Evolutionary conservation across 2,329 filamentous ascomycete species (phyloP).

Genomic region (Cercospora janseana): DNA sequence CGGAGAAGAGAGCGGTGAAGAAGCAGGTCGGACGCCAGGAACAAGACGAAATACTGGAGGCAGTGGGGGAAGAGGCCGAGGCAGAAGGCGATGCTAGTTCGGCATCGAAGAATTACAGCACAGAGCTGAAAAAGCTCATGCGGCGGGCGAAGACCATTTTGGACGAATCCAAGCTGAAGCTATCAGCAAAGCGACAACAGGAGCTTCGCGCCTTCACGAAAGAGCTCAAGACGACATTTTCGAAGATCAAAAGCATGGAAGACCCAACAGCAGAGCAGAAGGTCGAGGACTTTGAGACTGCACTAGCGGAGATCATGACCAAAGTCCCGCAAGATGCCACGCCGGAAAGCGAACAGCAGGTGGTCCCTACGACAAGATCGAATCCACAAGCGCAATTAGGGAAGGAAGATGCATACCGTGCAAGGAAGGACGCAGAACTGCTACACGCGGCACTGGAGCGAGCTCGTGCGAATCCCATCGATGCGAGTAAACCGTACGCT

Average conservation of each 20-base stretch:
- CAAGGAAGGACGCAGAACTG: constrained; percentile 56
- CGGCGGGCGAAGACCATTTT: constrained; percentile 61
- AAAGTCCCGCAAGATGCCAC: constrained; percentile 46
- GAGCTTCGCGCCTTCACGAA: constrained; percentile 70
- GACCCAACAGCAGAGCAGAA: constrained; percentile 27
- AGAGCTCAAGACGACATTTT: constrained; percentile 62
- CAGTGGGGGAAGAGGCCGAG: constrained; percentile 19
- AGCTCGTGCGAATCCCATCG: constrained; percentile 72
- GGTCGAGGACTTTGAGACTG: constrained; percentile 37
- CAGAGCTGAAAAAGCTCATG: constrained; percentile 55
- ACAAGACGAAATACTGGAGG: constrained; percentile 28
- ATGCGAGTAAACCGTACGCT: constrained; percentile 75
- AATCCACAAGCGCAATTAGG: constrained; percentile 36
- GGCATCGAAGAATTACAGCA: constrained; percentile 24
- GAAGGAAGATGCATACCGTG: constrained; percentile 48
- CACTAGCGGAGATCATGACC: constrained; percentile 40
- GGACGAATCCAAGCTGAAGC: constrained; percentile 46
- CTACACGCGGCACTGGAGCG: constrained; percentile 59
- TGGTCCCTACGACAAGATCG: constrained; percentile 31
- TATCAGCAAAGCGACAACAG: constrained; percentile 71
- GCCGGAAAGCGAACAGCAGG: constrained; percentile 18
- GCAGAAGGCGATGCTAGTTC: constrained; percentile 10
- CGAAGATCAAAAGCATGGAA: constrained; percentile 45
- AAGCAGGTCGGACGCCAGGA: constrained; percentile 18
- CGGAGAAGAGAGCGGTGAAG: constrained; percentile 21